Conservation (phyloP, 495 filamentous ascomycete genomes). For the Rostrohypoxylon terebratum region DNA sequence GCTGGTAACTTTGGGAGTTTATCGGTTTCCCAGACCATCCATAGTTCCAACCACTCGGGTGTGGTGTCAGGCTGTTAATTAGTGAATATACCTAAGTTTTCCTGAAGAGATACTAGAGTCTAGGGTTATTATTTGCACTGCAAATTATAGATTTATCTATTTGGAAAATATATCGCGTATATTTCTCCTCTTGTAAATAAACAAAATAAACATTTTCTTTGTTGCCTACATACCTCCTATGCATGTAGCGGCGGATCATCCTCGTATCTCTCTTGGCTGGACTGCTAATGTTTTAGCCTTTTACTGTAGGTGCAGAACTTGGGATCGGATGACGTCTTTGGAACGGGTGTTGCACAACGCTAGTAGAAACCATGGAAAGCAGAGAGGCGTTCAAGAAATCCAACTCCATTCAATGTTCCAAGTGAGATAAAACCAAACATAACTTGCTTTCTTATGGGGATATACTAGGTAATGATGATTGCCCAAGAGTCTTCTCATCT, state of each 20-base stretch:
- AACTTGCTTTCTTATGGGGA: background rate
- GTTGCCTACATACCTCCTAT: no score
- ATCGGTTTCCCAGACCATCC: background rate
- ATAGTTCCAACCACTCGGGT: slow-evolving; percentile 4
- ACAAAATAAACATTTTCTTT: background rate
- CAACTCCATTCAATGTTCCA: background rate
- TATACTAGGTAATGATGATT: background rate
- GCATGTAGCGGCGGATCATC: slow-evolving; percentile 12
- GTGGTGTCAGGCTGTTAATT: background rate
- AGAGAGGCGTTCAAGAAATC: background rate
- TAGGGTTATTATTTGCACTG: background rate
- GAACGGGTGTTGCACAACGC: slow-evolving; percentile 13
- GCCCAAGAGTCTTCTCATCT: background rate
- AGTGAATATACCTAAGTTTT: background rate
- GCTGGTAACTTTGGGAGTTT: no score
- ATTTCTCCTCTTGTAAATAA: background rate
- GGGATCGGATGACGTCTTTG: slow-evolving; percentile 27
- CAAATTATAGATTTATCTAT: background rate
- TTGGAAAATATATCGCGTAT: background rate
- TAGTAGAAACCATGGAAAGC: background rate
- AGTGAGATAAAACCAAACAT: background rate
- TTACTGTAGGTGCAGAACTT: slow-evolving; percentile 18
- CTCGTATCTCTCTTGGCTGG: background rate
- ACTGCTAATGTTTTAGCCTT: background rate
- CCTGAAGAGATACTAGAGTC: background rate